Percentiles rank a stretch among this genome's conserved stretches.
phyloP scores from a whole-genome alignment of 192 early-diverging fungal genomes.

The Backusella tuberculispora region DNA sequence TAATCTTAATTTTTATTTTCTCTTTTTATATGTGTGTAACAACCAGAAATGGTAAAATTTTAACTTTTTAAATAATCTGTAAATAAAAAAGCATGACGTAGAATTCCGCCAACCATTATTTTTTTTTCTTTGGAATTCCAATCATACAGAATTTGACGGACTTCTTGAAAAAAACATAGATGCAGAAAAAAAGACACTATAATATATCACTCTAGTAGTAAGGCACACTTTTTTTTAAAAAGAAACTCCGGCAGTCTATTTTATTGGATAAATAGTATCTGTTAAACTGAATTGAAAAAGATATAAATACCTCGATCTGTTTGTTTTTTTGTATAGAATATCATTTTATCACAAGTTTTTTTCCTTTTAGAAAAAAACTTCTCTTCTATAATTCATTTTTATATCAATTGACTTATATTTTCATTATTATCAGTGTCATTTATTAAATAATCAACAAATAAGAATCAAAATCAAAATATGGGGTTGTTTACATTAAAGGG shows the following conservation, averaged over 20 bases:
- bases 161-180: neutral
- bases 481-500: constrained; percentile 27
- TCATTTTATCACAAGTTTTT: neutral
- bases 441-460: neutral
- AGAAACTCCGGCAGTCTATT: constrained; percentile 1
- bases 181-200: neutral
- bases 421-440: neutral
- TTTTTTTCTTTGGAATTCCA: neutral
- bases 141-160: constrained; percentile 9
- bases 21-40: neutral
- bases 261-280: neutral
- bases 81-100: constrained; percentile 5
- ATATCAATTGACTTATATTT: neutral
- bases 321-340: neutral
- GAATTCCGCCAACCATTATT: neutral
- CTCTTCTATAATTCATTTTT: too few relatives aligned
- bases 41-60: neutral
- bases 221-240: neutral
- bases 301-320: neutral
- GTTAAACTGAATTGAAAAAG: neutral
- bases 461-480: constrained; percentile 9
- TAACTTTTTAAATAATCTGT: neutral
- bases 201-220: neutral
- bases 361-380: neutral
- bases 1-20: neutral